Evolutionary conservation across 169 alveolate genomes (phyloP).

Genomic region (Plasmodium reichenowi): DNA sequence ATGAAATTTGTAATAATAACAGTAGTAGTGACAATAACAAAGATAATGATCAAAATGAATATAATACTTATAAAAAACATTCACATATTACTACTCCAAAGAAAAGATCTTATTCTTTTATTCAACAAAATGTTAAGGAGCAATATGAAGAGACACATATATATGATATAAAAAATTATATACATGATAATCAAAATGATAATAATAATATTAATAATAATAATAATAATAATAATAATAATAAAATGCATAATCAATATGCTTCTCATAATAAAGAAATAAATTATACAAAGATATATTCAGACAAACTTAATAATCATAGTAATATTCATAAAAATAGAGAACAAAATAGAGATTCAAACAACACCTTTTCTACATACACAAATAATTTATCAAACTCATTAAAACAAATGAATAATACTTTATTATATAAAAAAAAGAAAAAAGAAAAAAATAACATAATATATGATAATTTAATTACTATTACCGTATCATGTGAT

Average conservation of each 20-base stretch:
- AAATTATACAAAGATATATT: no score
- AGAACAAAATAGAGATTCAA: no score
- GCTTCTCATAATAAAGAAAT: neutral
- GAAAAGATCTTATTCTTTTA: neutral
- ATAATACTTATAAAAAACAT: neutral
- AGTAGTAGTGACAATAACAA: neutral
- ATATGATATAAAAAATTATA: constrained; percentile 7
- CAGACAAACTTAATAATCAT: no score
- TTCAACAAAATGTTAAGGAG: constrained; percentile 1
- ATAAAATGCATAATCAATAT: neutral
- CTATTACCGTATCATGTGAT: constrained; percentile 18
- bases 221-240: neutral
- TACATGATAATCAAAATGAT: neutral
- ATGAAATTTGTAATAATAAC: neutral
- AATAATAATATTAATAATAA: neutral
- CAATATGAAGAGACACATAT: constrained; percentile 7
- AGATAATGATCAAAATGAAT: neutral
- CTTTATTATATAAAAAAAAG: no score
- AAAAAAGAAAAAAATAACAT: constrained; percentile 1
- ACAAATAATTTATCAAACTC: no score
- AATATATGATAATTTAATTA: neutral
- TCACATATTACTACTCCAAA: neutral
- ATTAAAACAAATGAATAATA: no score
- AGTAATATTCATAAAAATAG: neutral
- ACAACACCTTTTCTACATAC: no score